Base-by-base conservation (phyloP, 2,329 filamentous ascomycete genomes). In the Neonectria hederae region DNA sequence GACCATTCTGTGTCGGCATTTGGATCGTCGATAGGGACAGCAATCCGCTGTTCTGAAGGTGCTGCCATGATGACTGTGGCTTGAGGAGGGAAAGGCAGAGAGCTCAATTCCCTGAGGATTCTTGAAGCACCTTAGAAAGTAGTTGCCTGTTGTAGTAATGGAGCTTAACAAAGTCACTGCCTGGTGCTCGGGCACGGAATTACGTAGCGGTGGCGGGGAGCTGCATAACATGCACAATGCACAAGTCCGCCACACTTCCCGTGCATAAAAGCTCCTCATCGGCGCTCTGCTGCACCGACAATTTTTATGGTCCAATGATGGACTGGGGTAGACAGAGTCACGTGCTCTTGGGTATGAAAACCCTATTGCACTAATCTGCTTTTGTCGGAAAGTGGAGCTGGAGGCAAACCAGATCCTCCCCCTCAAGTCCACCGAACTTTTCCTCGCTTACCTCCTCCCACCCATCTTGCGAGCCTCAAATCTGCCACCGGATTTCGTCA, bases 1-100 rank as follows among this genome's bases (percentile, higher is more conserved):
- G 35, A 74, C 96, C 96, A 99, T 90, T 99, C 96, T 68, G 96
- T 99, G 78, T 99, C 96, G 67, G 94, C 96, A 76, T 98, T 97
- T 32, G 95, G 95, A 77, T 98, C 91, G 77, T 97, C 93, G 71
- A 99, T 91, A 48, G 94, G 94, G 65, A 99, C 96, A 74, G 85
- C 85, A 70, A 91, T 89, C 51, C 89, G 83, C 74, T 91, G 87
- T 58, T 91, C 89, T 70, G 80, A 74, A 38, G 88, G 88, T 32
- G 87, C 86, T 19, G 87, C 87, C 88, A 90, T 90, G 57, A 32
- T 76, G 66, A 48, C 17, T 63, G 32, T 46, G 17, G 2, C 28
- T 17, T 56, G 14, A 13, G 43, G 22, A 13, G 49, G 40, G 26
- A 17, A 45, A 43, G n/a, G 43, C 26, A 8, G 42, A 30, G 32